Conservation (phyloP, 352 stramenopile species). For the Pythium apleroticum region DNA sequence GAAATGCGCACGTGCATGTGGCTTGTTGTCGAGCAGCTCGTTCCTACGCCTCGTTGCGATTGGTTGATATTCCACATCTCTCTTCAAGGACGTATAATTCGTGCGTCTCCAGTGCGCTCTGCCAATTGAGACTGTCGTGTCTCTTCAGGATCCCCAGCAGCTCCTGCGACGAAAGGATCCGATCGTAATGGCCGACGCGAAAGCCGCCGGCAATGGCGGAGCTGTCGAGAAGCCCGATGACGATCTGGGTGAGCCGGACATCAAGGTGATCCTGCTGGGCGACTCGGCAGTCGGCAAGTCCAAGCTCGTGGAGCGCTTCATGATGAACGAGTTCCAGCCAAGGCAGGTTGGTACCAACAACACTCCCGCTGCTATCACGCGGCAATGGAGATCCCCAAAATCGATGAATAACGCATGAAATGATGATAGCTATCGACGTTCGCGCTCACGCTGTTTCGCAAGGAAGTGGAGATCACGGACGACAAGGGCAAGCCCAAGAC, state of each 20-base stretch:
- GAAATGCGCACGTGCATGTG: neutral
- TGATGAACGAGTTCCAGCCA: slow-evolving; percentile 96
- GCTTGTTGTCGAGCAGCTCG: neutral
- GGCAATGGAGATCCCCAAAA: too few relatives aligned
- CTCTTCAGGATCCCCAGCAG: slow-evolving; percentile 15
- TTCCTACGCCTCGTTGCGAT: neutral
- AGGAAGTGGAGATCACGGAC: slow-evolving; percentile 87
- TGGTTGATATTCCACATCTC: neutral
- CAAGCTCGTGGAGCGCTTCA: slow-evolving; percentile 95
- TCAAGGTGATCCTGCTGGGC: slow-evolving; percentile 90
- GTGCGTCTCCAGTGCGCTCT: neutral
- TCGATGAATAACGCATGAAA: too few relatives aligned
- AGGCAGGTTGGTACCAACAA: slow-evolving; percentile 41
- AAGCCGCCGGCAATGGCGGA: neutral
- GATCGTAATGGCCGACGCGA: slow-evolving; percentile 27
- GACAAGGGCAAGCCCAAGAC: slow-evolving; percentile 40
- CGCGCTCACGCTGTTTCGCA: slow-evolving; percentile 93
- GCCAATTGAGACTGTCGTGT: neutral
- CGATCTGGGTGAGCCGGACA: slow-evolving; percentile 56
- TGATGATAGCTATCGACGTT: slow-evolving; percentile 91
- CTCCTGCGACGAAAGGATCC: slow-evolving; percentile 3
- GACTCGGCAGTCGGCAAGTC: slow-evolving; percentile 95
- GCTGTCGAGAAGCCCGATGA: slow-evolving; percentile 32
- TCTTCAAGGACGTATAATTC: slow-evolving; percentile 17
- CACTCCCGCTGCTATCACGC: too few relatives aligned